Base-by-base conservation (phyloP, 2,329 filamentous ascomycete species). In the Botrytis hyacinthi region DNA sequence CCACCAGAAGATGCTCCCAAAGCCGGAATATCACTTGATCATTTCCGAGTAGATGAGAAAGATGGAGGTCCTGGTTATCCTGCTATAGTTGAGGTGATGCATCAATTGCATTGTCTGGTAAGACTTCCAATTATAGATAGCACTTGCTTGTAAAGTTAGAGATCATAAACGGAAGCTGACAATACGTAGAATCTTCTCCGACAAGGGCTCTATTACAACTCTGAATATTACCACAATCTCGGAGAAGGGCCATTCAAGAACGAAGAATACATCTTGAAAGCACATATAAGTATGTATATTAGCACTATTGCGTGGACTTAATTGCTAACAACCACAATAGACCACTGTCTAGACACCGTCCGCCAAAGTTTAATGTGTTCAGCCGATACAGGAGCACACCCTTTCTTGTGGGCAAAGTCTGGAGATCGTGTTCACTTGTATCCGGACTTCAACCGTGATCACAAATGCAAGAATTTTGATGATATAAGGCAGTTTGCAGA, bases 311-410 rank as follows among this genome's bases (percentile, higher is more conserved):
- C 2, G 16, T 6, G 2, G 5, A 57, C 3, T 2, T 9, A 12
- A 3, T 20, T 16, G 32, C 40, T 44, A 9, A 71, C 7, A 40
- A 48, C 18, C 22, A 32, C 6, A 22, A 32, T 10, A 71, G 84
- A 85, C 3, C 86, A 89, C 75, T 89, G 87, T 74, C 80, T 88
- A 12, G 87, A 89, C 74, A 86, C 86, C 35, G 74, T 88, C 66
- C 83, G 86, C 22, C 86, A 88, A 77, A 84, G 87, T 69, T 80
- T 89, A 29, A 88, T 88, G 85, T 89, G 86, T 76, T 85, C 82
- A 3, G 81, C 84, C 0, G 86, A 88, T 73, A 82, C 86, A 22
- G 87, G 85, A 3, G 82, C 89, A 1, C 80, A 88, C 0, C 86
- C 86, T 1, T 86, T 88, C 73, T 80, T 88, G 22, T 89, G 87